These are phyloP conservation scores for Tricholoma flavovirens DNA, from an alignment of 768 basidiomycete species.

Conservation along the genomic window DNA sequence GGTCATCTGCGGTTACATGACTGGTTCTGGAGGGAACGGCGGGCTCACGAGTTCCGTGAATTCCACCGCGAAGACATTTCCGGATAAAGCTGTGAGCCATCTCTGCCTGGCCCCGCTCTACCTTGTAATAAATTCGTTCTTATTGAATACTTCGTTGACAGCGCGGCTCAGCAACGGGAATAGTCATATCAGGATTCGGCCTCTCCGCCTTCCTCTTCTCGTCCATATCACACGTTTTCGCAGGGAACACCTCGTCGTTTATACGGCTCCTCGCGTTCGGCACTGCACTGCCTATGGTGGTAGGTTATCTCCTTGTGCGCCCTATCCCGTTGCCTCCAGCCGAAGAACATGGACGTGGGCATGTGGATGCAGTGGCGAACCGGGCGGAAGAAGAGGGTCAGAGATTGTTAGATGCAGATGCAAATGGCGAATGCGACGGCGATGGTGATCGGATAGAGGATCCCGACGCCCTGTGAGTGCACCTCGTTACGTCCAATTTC, in stretches of 20 bases:
- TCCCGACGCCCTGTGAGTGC: background rate
- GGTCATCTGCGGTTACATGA: slow-evolving; percentile 59
- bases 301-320: slow-evolving; percentile 72
- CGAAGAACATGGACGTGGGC: slow-evolving; percentile 14
- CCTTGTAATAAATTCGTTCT: too few species aligned
- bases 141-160: slow-evolving; percentile 19
- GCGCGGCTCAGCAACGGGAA: slow-evolving; percentile 70
- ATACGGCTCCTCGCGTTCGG: slow-evolving; percentile 72
- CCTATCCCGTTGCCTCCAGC: slow-evolving; percentile 53
- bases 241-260: slow-evolving; percentile 75
- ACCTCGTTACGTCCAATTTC: background rate
- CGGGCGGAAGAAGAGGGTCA: slow-evolving; percentile 10
- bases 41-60: slow-evolving; percentile 72
- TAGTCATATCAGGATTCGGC: slow-evolving; percentile 84
- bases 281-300: slow-evolving; percentile 70
- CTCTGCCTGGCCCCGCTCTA: too few species aligned
- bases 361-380: slow-evolving; percentile 14
- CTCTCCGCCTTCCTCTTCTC: slow-evolving; percentile 91
- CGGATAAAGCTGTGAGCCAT: slow-evolving; percentile 55
- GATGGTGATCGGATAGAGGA: slow-evolving; percentile 1
- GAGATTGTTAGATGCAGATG: slow-evolving; percentile 3
- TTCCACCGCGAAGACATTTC: slow-evolving; percentile 78
- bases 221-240: slow-evolving; percentile 65
- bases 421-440: background rate
- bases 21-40: slow-evolving; percentile 72